Base-by-base conservation (phyloP, 2,329 filamentous ascomycete genomes). In the Dactylonectria macrodidyma region DNA sequence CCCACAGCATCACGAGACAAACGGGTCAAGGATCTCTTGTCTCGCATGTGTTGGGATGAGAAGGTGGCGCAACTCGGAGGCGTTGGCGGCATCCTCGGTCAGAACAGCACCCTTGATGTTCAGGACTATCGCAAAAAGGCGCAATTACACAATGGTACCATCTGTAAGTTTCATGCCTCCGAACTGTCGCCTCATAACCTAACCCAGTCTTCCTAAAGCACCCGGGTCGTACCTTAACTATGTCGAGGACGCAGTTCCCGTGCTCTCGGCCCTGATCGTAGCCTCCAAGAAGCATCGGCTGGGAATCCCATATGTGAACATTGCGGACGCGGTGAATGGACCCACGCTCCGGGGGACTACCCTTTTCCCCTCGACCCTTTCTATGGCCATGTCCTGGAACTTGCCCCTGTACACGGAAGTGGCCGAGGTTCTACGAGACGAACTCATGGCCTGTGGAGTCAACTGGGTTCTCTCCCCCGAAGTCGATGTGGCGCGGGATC, bases 21-120 rank as follows among this genome's bases (percentile, higher is more conserved):
- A 26, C 22, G 47, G 6, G 22, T 50, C 22, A 26, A 50, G 22
- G 47, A 50, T 30, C 47, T 50, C 22, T 26, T 50, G 11, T 30
- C 47, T 50, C 47, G 47, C 9, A 50, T 50, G 47, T 50, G 47
- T 10, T 50, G 47, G 47, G 47, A 50, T 11, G 47, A 50, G n/a
- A 50, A 50, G 47, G 47, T 50, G 22, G 22, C 47, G 11, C 47
- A 50, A 50, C 7, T 50, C 6, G 47, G 47, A 8, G 47, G 47
- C 10, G 47, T 50, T 26, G 47, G 47, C 19, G 47, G 47, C 5
- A 12, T 50, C 8, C 47, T 50, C 22, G 10, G 47, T 6, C 47
- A 50, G 22, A 50, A 50, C 22, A 30, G 11, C 47, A 26, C 9
- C 10, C 22, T 50, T 5, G 22, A 50, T 26, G 22, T 30, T 12